Conservation (phyloP, 1,284 basidiomycete species). For the Leucoagaricus sp. region DNA sequence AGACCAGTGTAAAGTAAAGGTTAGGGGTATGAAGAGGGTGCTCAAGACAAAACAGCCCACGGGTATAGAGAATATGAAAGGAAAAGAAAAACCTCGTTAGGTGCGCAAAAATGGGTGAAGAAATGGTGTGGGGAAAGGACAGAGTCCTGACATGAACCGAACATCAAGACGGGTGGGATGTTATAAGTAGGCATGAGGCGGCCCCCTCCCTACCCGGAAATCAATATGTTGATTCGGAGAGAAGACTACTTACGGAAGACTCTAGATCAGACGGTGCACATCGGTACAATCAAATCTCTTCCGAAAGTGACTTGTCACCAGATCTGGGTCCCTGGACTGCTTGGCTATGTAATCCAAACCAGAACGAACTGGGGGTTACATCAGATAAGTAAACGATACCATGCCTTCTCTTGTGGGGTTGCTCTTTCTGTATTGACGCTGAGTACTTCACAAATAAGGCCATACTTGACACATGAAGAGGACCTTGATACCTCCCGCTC, state of each 20-base stretch:
- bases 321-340: conserved; percentile 9
- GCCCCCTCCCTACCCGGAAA: neutral
- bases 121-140: conserved; percentile 14
- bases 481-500: too few species aligned
- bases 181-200: conserved; percentile 15
- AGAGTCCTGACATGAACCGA: conserved; percentile 11
- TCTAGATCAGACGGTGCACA: neutral
- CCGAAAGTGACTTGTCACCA: neutral
- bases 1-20: conserved; percentile 21
- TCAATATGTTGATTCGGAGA: neutral
- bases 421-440: neutral
- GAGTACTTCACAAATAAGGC: neutral
- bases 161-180: conserved; percentile 4
- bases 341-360: conserved; percentile 4
- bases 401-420: neutral
- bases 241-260: conserved; percentile 1
- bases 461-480: too few species aligned
- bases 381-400: neutral
- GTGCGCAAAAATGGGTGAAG: conserved; percentile 14
- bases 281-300: neutral
- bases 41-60: conserved; percentile 17
- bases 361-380: neutral
- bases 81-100: conserved; percentile 12
- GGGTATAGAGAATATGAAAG: conserved; percentile 16
- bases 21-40: conserved; percentile 21